Evolutionary conservation across 2,329 filamentous ascomycete genomes (phyloP).

Genomic region (Pezicula neosporulosa): DNA sequence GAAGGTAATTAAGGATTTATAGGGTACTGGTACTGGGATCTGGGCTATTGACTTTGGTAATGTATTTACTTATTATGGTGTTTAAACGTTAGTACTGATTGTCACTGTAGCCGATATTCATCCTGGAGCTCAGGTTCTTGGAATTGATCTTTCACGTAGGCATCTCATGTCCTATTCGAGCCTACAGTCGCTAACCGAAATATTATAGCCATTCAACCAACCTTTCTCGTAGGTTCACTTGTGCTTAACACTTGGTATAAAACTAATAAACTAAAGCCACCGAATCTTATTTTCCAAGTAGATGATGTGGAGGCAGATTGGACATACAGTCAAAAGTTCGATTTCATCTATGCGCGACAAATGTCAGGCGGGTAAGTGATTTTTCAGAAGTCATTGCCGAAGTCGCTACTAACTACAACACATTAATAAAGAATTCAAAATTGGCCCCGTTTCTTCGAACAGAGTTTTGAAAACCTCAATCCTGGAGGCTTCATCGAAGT

Average conservation of each 20-base stretch:
- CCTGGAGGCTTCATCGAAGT: too few relatives aligned
- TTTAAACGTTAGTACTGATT: not conserved
- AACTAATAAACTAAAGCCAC: slow-evolving; percentile 32
- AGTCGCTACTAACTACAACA: too few relatives aligned
- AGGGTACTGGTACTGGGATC: slow-evolving; percentile 12
- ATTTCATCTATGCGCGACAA: slow-evolving; percentile 52
- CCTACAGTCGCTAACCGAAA: too few relatives aligned
- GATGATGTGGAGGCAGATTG: slow-evolving; percentile 56
- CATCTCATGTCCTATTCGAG: slow-evolving; percentile 18
- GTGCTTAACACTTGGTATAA: too few relatives aligned
- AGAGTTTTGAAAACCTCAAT: too few relatives aligned
- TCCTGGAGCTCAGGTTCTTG: slow-evolving; percentile 21
- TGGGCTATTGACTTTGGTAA: slow-evolving; percentile 14
- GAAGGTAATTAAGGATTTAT: too few relatives aligned
- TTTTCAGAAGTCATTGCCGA: too few relatives aligned
- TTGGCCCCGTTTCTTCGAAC: too few relatives aligned
- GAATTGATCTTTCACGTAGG: slow-evolving; percentile 28
- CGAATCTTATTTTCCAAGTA: slow-evolving; percentile 52
- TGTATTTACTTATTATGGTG: not conserved
- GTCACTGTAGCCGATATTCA: slow-evolving; percentile 8
- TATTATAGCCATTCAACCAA: too few relatives aligned
- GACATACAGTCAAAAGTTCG: slow-evolving; percentile 52
- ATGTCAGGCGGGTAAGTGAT: slow-evolving; percentile 2
- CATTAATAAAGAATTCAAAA: too few relatives aligned
- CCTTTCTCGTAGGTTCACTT: too few relatives aligned